Evolutionary conservation across 2,329 filamentous ascomycete species (phyloP).

Genomic region (Aspergillus sp.): DNA sequence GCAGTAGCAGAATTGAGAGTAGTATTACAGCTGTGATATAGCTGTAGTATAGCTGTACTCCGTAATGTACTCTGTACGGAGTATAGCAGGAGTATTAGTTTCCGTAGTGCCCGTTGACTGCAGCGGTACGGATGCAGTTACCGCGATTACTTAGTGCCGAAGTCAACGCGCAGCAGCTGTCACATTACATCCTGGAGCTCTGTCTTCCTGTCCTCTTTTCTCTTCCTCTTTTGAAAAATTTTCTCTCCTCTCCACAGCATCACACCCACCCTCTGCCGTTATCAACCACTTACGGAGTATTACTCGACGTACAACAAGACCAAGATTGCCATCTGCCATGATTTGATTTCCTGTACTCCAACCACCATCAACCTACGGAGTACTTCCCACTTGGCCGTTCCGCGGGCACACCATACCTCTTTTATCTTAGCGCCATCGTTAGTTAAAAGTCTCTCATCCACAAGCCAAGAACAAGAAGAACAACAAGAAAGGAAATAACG

Average conservation of each 20-base stretch:
- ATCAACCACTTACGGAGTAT: background rate
- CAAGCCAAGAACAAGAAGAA: no score
- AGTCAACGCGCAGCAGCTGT: background rate
- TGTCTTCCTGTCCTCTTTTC: conserved; percentile 2
- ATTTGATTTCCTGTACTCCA: background rate
- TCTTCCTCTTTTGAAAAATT: conserved; percentile 3
- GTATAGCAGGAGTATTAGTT: no score
- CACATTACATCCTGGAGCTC: background rate
- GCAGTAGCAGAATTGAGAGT: no score
- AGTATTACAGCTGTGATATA: no score
- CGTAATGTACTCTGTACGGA: no score
- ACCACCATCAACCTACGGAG: background rate
- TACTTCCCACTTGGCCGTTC: background rate
- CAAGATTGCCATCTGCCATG: background rate
- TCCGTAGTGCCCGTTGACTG: background rate
- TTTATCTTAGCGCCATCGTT: background rate
- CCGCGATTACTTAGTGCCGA: no score
- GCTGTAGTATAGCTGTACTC: no score
- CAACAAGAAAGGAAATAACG: no score
- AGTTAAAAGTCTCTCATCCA: no score
- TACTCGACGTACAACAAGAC: no score
- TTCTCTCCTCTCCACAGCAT: background rate
- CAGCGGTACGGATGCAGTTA: background rate
- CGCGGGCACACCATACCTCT: background rate
- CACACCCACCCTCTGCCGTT: conserved; percentile 1